Percentiles rank a stretch among this genome's conserved stretches.
Evolutionary conservation across 1,284 basidiomycete genomes (phyloP).

Genomic region (Puccinia brachypodii): DNA sequence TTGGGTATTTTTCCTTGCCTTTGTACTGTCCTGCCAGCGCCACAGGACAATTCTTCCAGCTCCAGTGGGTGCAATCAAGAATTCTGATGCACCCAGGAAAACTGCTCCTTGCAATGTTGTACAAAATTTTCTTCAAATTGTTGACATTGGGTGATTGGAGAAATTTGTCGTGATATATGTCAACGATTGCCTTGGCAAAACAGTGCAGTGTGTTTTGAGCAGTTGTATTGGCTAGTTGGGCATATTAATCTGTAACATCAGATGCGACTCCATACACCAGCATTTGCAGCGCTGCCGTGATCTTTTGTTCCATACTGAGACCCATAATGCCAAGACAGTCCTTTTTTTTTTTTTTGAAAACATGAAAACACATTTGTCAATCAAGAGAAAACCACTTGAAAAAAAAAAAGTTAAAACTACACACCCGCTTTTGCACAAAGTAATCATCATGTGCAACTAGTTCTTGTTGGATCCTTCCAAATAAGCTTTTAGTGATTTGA

Average conservation of each 20-base stretch:
- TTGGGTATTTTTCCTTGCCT: constrained; percentile 18
- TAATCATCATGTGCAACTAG: neutral
- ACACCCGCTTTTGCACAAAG: neutral
- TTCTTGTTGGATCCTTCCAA: neutral
- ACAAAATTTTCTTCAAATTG: neutral
- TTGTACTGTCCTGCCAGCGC: too few relatives aligned
- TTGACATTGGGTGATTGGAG: neutral
- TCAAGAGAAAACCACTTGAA: neutral
- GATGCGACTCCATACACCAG: neutral
- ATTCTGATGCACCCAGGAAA: constrained; percentile 12
- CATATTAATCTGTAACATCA: neutral
- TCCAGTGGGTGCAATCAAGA: too few relatives aligned
- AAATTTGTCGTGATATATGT: neutral
- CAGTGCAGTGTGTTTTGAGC: neutral
- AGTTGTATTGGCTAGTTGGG: neutral
- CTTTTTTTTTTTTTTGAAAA: too few relatives aligned
- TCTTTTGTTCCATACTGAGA: neutral
- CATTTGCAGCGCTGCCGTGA: neutral
- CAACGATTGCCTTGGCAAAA: neutral
- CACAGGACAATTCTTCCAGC: too few relatives aligned
- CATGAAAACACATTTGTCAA: neutral
- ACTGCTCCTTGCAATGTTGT: neutral
- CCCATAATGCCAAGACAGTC: neutral
- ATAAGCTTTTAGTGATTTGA: neutral
- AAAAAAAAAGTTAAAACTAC: neutral